These are phyloP conservation scores for Phialemonium atrogriseum DNA, from an alignment of 2,329 filamentous ascomycete species.

Conservation along the genomic window DNA sequence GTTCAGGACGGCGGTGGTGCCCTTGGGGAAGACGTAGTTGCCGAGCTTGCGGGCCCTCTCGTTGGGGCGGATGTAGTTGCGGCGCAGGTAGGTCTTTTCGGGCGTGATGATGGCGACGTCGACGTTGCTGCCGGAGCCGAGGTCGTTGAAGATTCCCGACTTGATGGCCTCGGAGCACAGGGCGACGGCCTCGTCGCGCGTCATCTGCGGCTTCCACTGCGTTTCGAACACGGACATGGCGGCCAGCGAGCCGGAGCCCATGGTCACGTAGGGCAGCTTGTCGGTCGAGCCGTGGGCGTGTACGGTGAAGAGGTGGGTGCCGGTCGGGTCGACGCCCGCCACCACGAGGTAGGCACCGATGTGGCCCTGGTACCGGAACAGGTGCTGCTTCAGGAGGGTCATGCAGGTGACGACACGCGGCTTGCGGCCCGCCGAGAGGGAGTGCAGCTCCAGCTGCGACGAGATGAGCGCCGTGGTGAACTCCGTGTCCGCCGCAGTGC, in stretches of 20 bases:
- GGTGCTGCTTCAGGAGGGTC: slow-evolving; percentile 98
- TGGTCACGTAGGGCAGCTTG: slow-evolving; percentile 98
- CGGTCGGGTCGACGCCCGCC: slow-evolving; percentile 92
- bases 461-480: slow-evolving; percentile 98
- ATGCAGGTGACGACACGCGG: slow-evolving; percentile 98
- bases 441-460: slow-evolving; percentile 95
- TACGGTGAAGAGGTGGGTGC: slow-evolving; percentile 91
- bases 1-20: slow-evolving; percentile 92
- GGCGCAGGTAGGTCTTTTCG: slow-evolving; percentile 88
- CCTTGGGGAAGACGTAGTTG: slow-evolving; percentile 83
- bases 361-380: slow-evolving; percentile 96
- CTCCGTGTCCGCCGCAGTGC: slow-evolving; percentile 96
- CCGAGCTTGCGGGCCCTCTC: slow-evolving; percentile 83
- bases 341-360: slow-evolving; percentile 98
- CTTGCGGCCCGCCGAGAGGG: slow-evolving; percentile 91
- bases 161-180: slow-evolving; percentile 81
- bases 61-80: slow-evolving; percentile 92
- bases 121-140: slow-evolving; percentile 95
- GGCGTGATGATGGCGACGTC: slow-evolving; percentile 92
- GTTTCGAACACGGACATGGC: slow-evolving; percentile 99
- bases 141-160: slow-evolving; percentile 97
- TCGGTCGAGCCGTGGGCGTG: slow-evolving; percentile 97
- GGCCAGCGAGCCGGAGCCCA: slow-evolving; percentile 92
- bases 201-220: slow-evolving; percentile 76
- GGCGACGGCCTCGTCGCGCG: slow-evolving; percentile 71